phyloP scores from a whole-genome alignment of 352 stramenopile genomes.

The Bremia lactucae region DNA sequence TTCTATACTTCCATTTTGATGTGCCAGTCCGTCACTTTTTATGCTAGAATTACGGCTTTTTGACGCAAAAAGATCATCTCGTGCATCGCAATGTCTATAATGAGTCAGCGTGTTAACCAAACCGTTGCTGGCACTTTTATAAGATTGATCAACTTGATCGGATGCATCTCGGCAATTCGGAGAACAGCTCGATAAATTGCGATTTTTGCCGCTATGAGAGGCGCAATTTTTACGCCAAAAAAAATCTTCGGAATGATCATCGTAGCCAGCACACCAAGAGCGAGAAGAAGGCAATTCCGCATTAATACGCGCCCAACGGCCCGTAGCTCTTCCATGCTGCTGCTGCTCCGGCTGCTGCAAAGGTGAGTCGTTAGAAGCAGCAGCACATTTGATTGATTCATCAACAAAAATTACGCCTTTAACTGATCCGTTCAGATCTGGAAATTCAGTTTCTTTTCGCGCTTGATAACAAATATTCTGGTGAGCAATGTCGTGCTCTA shows the following conservation, averaged over 20 bases:
- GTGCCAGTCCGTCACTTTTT: slow-evolving; percentile 4
- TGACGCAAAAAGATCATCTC: slow-evolving; percentile 13
- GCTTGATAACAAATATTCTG: slow-evolving; percentile 17
- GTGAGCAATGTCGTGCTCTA: slow-evolving; percentile 47
- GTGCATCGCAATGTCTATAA: slow-evolving; percentile 24
- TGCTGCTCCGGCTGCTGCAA: slow-evolving; percentile 6
- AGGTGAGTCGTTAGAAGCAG: slow-evolving; percentile 2
- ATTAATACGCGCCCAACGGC: slow-evolving; percentile 15
- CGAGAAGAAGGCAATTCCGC: slow-evolving; percentile 7
- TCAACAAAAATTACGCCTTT: slow-evolving; percentile 12
- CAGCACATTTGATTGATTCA: slow-evolving; percentile 2
- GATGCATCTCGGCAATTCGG: slow-evolving; percentile 3
- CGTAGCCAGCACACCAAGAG: slow-evolving; percentile 5
- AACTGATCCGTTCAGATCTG: slow-evolving; percentile 22
- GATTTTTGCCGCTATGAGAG: slow-evolving; percentile 1
- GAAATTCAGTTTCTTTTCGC: slow-evolving; percentile 31
- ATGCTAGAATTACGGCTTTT: slow-evolving; percentile 3
- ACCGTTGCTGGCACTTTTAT: too few relatives aligned
- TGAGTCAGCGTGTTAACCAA: slow-evolving; percentile 8
- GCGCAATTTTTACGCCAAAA: not conserved
- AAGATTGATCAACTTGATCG: not conserved
- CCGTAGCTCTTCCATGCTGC: slow-evolving; percentile 15
- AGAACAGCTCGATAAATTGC: slow-evolving; percentile 1
- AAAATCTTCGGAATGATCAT: slow-evolving; percentile 2
- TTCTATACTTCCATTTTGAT: slow-evolving; percentile 1